Evolutionary conservation across 2,329 filamentous ascomycete species (phyloP), one percentile per base, ranked within the genome.

Genomic region (Teratosphaeriaceae sp.): DNA sequence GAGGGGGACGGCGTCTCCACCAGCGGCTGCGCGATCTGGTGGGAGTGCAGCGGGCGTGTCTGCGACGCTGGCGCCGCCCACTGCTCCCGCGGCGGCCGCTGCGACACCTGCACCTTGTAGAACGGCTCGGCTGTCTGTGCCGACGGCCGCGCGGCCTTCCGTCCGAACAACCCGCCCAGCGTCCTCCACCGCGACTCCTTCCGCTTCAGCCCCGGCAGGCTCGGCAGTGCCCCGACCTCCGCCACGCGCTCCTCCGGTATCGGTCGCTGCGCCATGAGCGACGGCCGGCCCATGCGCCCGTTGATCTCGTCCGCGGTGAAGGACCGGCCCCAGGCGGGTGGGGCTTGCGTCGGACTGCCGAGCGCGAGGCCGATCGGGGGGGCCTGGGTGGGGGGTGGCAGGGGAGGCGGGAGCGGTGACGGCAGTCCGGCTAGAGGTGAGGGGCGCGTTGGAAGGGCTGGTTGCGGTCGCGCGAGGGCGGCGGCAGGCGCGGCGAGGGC

Each of bases 161-260:
- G 39, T 12, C 47, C 48, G 40, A 61, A 59, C 9, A 59, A 34
- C 16, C 43, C 50, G 12, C 56, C 49, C 11, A 61, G 47, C 1
- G 46, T 47, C 26, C 51, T 58, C 58, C 58, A 61, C 9, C 54
- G 43, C 8, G 54, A 55, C 47, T 53, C 55, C 33, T 58, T 59
- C 47, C 52, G 58, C 12, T 43, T 43, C 26, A 50, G 30, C 24
- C 41, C 36, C 7, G 42, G 43, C 16, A 19, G 21, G 20, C 19
- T 31, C n/a, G 13, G 37, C n/a, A 26, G 34, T 34, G 31, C 15
- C 20, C 9, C 31, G 3, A 4, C 23, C 16, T 20, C 16, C 19
- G 37, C 22, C 15, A 20, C 35, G 15, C 15, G 46, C 21, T 39
- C 9, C 21, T 40, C 39, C 1, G 31, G 37, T 16, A 35, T 40